Base-by-base conservation (phyloP, 208 protist genomes). In the Trypanosoma boissoni region DNA sequence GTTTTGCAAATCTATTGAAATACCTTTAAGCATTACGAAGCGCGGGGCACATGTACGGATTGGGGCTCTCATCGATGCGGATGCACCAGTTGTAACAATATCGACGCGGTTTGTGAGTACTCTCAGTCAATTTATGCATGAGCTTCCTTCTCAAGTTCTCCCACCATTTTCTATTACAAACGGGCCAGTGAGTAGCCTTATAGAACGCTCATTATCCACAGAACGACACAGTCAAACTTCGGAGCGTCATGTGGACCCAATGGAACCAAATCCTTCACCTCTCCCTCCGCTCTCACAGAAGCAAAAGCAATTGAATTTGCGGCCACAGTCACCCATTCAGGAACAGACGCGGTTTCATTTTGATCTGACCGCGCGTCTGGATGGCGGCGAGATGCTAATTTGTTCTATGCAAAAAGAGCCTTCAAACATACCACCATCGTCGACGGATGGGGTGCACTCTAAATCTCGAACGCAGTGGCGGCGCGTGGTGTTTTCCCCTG, bases 81-180 rank as follows among this genome's bases (percentile, higher is more conserved):
- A 79, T 20, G 78, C 74, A 21, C 88, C 85, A 9, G 58, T 73
- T n/a, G 60, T 82, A 36, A 56, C 36, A 24, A 44, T 92, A 18
- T 92, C 88, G 0, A 85, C 85, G 36, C 77, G 70, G 5, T 63
- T 88, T 24, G 54, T 91, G 26, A 81, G 73, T 56, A 78, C 91
- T 46, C 59, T 92, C 45, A 78, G 66, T 28, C 76, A 85, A 55
- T 32, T 95, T 1, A 43, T 49, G 9, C 48, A 73, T 29, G 83
- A 94, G 56, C 63, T 75, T 23, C 46, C 71, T 2, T 58, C 71
- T 6, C 23, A 49, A 8, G 48, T 43, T 24, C 56, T 62, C 21
- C 34, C 23, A 16, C 8, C 10, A 28, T 6, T 60, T 46, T 54
- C 34, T n/a, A n/a, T n/a, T n/a, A n/a, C n/a, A n/a, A n/a, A n/a